phyloP scores from a whole-genome alignment of 2,329 filamentous ascomycete genomes.

The Nothomitra cinnamomea region DNA sequence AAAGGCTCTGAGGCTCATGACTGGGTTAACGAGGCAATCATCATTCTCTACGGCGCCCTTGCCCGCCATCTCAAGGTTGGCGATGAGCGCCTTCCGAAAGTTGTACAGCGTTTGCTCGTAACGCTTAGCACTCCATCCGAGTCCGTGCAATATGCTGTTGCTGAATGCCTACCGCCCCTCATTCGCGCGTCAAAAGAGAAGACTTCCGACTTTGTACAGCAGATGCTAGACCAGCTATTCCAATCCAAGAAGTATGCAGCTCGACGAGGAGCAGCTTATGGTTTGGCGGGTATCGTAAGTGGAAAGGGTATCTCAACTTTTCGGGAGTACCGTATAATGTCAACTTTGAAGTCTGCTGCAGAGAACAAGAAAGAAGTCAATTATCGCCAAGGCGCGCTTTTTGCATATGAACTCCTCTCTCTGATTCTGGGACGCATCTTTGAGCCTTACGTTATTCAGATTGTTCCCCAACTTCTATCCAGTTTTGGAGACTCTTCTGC shows the following conservation, averaged over 20 bases:
- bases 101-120: constrained; percentile 69
- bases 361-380: constrained; percentile 91
- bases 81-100: constrained; percentile 75
- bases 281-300: constrained; percentile 73
- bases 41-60: constrained; percentile 90
- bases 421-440: constrained; percentile 75
- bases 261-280: constrained; percentile 86
- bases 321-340: constrained; percentile 72
- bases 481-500: constrained; percentile 79
- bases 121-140: constrained; percentile 92
- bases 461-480: constrained; percentile 75
- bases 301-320: constrained; percentile 74
- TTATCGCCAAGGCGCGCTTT: constrained; percentile 71
- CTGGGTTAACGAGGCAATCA: constrained; percentile 87
- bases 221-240: constrained; percentile 67
- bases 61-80: constrained; percentile 71
- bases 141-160: constrained; percentile 90
- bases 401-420: constrained; percentile 83
- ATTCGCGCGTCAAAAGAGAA: constrained; percentile 65
- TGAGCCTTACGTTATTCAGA: constrained; percentile 91
- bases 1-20: constrained; percentile 69
- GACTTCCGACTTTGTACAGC: constrained; percentile 60
- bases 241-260: constrained; percentile 82
- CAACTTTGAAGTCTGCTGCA: constrained; percentile 60
- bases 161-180: constrained; percentile 84